These are phyloP conservation scores for Ensete ventricosum DNA, from an alignment of 176 grass and related monocot species.

Conservation along the genomic window DNA sequence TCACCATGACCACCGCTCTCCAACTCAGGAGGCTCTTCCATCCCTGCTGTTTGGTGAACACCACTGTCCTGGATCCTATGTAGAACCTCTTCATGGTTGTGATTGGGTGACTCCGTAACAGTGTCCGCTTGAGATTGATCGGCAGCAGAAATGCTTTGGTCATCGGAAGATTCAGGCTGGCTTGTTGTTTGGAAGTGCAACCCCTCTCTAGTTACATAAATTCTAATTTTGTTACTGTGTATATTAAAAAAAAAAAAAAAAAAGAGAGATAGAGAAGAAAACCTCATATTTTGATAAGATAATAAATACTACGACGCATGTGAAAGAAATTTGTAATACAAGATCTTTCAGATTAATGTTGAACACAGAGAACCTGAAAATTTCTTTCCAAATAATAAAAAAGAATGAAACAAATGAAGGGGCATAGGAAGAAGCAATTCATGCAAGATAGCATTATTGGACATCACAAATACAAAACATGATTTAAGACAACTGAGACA, in stretches of 20 bases:
- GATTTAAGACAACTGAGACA: neutral
- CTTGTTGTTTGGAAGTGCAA: slow-evolving; percentile 60
- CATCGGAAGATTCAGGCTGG: slow-evolving; percentile 41
- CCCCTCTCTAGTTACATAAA: slow-evolving; percentile 69
- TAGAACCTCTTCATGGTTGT: slow-evolving; percentile 6
- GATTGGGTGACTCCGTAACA: neutral
- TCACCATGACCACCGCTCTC: slow-evolving; percentile 28
- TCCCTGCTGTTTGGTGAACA: slow-evolving; percentile 27
- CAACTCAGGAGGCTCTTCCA: slow-evolving; percentile 23
- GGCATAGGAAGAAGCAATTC: neutral
- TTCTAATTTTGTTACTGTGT: slow-evolving; percentile 5
- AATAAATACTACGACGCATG: neutral
- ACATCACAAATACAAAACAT: neutral
- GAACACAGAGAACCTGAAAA: neutral
- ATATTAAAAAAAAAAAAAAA: neutral
- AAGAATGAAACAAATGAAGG: neutral
- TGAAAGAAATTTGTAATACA: neutral
- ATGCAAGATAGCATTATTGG: neutral
- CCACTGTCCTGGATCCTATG: slow-evolving; percentile 25
- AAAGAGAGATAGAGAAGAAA: neutral
- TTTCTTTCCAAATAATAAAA: neutral
- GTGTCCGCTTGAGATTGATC: slow-evolving; percentile 34
- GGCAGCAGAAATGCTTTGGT: slow-evolving; percentile 33
- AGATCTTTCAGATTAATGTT: neutral
- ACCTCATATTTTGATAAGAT: neutral